Conservation (phyloP, 441 rosid species). For the Isatis lusitanica region DNA sequence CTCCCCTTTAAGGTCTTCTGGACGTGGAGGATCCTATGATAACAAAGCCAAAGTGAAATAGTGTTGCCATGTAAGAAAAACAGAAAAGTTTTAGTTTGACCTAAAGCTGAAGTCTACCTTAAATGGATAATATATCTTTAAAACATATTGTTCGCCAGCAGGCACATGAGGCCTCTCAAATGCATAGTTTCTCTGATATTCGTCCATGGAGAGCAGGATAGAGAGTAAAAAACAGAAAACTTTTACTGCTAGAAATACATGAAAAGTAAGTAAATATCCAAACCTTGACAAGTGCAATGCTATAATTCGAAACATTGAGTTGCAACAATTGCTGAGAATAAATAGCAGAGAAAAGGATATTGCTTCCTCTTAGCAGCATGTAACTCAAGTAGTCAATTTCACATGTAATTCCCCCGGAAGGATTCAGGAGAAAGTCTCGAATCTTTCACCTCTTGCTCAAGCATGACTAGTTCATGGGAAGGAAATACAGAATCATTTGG, state of each 20-base stretch:
- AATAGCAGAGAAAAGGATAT: too few relatives aligned
- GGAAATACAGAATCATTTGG: constrained; percentile 66
- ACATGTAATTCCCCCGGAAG: too few relatives aligned
- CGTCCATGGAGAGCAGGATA: constrained; percentile 29
- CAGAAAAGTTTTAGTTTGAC: neutral
- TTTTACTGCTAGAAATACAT: neutral
- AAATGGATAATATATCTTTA: constrained; percentile 88
- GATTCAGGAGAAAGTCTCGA: constrained; percentile 58
- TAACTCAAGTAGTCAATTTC: too few relatives aligned
- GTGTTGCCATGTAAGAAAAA: neutral
- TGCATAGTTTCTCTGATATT: constrained; percentile 78
- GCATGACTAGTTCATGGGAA: constrained; percentile 56
- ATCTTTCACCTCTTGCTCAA: constrained; percentile 76
- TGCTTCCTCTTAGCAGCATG: too few relatives aligned
- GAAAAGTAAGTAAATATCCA: constrained; percentile 29
- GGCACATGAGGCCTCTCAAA: constrained; percentile 79
- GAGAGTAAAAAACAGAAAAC: constrained; percentile 25
- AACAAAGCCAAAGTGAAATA: constrained; percentile 3
- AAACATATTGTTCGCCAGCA: constrained; percentile 72
- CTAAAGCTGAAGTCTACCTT: constrained; percentile 56
- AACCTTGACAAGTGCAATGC: constrained; percentile 90
- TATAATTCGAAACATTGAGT: constrained; percentile 78
- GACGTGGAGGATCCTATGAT: constrained; percentile 82
- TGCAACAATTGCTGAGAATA: constrained; percentile 58
- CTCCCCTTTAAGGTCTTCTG: constrained; percentile 82